phyloP scores from a whole-genome alignment of 768 basidiomycete genomes.

The Lentinula edodes region DNA sequence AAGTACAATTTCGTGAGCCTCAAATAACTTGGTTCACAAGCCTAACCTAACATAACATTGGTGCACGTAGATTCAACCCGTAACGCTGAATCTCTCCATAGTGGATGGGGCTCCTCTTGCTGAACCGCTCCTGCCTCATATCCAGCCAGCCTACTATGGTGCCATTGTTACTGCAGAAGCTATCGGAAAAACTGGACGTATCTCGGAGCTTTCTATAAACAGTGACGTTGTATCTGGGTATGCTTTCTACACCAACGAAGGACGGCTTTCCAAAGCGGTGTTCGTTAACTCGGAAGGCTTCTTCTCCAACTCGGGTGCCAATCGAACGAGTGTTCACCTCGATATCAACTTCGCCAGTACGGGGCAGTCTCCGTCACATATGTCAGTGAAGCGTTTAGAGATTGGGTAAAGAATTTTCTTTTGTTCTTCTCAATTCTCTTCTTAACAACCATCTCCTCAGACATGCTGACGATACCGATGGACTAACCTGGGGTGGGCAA shows the following conservation, averaged over 20 bases:
- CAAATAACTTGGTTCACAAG: neutral
- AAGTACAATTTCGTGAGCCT: constrained; percentile 57
- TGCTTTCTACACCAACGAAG: constrained; percentile 46
- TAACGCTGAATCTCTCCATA: constrained; percentile 50
- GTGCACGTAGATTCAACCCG: constrained; percentile 52
- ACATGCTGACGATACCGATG: constrained; percentile 38
- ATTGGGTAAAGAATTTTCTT: constrained; percentile 32
- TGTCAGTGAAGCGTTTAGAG: constrained; percentile 43
- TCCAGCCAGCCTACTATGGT: constrained; percentile 64
- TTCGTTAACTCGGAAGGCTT: constrained; percentile 59
- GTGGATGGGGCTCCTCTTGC: constrained; percentile 47
- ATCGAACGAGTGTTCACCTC: constrained; percentile 36
- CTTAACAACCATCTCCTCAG: constrained; percentile 19
- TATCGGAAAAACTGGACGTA: constrained; percentile 39
- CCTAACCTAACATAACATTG: no score
- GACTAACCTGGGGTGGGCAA: constrained; percentile 30
- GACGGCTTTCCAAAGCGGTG: constrained; percentile 38
- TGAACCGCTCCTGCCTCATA: constrained; percentile 47
- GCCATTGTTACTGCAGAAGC: constrained; percentile 57
- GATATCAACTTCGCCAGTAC: constrained; percentile 30
- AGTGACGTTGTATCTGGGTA: constrained; percentile 51
- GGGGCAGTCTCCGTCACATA: constrained; percentile 19
- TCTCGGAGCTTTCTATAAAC: constrained; percentile 44
- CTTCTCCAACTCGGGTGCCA: constrained; percentile 21
- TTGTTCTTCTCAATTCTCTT: neutral